A percentile compares a stretch with the other conserved stretches of the same genome.
These are phyloP conservation scores for Entomortierella lignicola DNA, from an alignment of 192 early-diverging fungal species.

Conservation along the genomic window DNA sequence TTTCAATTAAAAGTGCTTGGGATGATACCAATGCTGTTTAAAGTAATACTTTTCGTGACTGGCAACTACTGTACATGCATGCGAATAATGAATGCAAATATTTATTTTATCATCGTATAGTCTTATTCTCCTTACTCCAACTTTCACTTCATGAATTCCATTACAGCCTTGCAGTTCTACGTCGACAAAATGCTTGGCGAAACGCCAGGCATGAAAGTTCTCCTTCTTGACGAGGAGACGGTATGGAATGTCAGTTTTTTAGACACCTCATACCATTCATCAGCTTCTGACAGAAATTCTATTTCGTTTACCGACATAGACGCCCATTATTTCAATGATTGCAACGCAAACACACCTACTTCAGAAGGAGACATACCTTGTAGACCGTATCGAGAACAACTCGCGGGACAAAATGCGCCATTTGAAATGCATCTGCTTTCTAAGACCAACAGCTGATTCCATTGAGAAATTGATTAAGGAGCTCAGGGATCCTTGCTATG, in stretches of 20 bases:
- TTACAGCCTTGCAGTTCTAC: constrained; percentile 89
- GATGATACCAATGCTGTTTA: no score
- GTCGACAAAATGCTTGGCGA: constrained; percentile 92
- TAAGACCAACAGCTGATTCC: constrained; percentile 86
- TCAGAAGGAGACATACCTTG: constrained; percentile 92
- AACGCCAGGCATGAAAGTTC: constrained; percentile 96
- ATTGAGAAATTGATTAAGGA: constrained; percentile 91
- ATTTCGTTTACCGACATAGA: constrained; percentile 61
- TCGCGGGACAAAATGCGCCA: constrained; percentile 93
- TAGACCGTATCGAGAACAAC: constrained; percentile 91
- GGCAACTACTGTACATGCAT: no score
- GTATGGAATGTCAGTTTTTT: constrained; percentile 48
- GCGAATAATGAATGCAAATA: no score
- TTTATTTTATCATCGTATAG: no score
- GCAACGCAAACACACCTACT: constrained; percentile 94
- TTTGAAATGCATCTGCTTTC: constrained; percentile 94
- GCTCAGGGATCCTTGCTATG: constrained; percentile 91
- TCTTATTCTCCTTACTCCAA: no score
- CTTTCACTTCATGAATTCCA: constrained; percentile 70
- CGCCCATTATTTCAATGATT: constrained; percentile 93
- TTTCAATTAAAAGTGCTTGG: no score
- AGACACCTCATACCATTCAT: background rate
- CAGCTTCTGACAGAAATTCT: background rate
- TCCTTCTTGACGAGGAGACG: constrained; percentile 93
- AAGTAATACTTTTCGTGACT: no score